A percentile compares a stretch with the other conserved stretches of the same genome.
Conservation (phyloP, 2,329 filamentous ascomycete genomes). For the Phaeophleospora eucalypticola region DNA sequence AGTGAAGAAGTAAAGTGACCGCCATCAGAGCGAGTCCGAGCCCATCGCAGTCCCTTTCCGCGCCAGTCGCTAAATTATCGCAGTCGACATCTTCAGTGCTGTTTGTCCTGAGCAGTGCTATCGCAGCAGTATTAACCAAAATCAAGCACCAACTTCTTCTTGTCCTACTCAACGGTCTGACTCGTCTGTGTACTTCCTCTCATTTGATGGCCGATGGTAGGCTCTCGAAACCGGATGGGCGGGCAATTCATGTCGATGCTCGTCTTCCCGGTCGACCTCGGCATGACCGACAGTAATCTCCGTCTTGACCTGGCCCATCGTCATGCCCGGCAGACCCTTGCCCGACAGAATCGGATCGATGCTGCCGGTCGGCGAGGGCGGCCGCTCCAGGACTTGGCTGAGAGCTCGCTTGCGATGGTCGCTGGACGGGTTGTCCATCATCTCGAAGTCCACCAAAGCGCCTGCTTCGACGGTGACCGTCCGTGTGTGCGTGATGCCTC, state of each 20-base stretch:
- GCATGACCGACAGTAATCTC: constrained; percentile 10
- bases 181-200: background rate
- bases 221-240: background rate
- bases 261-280: constrained; percentile 4
- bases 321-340: constrained; percentile 1
- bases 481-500: constrained; percentile 28
- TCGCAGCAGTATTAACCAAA: too few species aligned
- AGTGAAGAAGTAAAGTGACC: too few species aligned
- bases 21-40: too few species aligned
- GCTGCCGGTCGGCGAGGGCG: constrained; percentile 12
- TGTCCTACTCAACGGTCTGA: background rate
- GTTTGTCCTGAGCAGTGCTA: background rate
- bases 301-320: constrained; percentile 4
- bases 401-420: constrained; percentile 7
- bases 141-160: too few species aligned
- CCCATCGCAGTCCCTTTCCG: too few species aligned
- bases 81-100: too few species aligned
- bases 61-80: too few species aligned
- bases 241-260: constrained; percentile 4
- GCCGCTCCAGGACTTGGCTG: constrained; percentile 4
- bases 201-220: background rate
- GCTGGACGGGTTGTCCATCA: constrained; percentile 4
- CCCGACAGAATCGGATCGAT: constrained; percentile 16
- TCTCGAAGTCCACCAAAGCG: constrained; percentile 12
- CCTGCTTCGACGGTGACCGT: constrained; percentile 25